phyloP scores from a whole-genome alignment of 345 rosid species.

The Eutrema heterophyllum region DNA sequence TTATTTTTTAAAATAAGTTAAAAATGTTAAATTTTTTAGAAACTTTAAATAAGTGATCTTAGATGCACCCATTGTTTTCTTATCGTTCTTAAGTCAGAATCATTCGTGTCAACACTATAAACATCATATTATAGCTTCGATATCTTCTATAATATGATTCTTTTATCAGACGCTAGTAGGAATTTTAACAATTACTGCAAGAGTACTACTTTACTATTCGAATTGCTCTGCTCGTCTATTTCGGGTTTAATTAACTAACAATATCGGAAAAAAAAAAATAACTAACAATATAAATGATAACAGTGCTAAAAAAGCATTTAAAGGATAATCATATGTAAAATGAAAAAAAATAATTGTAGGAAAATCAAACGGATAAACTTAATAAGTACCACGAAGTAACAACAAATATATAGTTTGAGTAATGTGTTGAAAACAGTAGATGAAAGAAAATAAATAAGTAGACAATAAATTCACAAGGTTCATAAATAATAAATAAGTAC shows the following conservation, averaged over 20 bases:
- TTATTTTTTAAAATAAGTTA: no score
- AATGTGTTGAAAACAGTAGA: neutral
- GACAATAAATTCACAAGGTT: neutral
- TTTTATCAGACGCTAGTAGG: neutral
- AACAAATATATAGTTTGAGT: neutral
- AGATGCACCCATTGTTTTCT: no score
- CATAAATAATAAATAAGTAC: no score
- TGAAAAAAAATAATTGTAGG: neutral
- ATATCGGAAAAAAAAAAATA: no score
- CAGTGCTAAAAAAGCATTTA: no score
- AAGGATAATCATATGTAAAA: neutral
- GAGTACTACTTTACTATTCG: neutral
- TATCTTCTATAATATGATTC: neutral
- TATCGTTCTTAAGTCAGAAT: no score
- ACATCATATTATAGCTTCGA: no score
- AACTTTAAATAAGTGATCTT: no score
- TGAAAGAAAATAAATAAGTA: neutral
- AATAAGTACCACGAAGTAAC: neutral
- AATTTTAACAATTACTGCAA: neutral
- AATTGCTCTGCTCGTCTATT: neutral
- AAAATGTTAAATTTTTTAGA: no score
- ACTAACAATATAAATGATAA: neutral
- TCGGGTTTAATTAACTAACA: no score
- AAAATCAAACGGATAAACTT: neutral
- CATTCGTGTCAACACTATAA: no score